Evolutionary conservation across 306 rosid genomes (phyloP), one percentile per base, ranked within the genome.

Genomic region (Acacia melanoxylon): DNA sequence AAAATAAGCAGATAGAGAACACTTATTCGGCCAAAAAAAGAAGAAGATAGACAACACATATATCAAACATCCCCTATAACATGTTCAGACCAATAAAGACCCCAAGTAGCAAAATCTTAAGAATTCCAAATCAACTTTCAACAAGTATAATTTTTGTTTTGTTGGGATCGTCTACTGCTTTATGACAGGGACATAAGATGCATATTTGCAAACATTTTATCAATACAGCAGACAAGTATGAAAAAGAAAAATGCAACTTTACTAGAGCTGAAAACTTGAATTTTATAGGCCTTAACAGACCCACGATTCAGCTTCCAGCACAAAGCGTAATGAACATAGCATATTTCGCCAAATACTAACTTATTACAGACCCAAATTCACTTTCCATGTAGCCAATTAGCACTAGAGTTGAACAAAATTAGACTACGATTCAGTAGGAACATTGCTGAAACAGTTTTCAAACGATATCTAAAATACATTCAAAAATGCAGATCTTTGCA

Each of bases 131-230:
- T 54, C 65, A 76, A 69, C 72, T 44, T 44, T 6, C 51, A 17
- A 54, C 2, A 56, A 75, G 68, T 10, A 48, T 1, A 42, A 24
- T 46, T 11, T n/a, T 66, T 40, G 44, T 75, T 51, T 75, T 27
- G 59, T 27, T 51, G 9, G 29, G 62, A 27, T 8, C 29, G 37
- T 63, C 3, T 52, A 87, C 10, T 13, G 14, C 35, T 42, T 74
- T 75, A 66, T 12, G 59, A 27, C 20, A 25, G 16, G 56, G 27
- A 92, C 71, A 67, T 41, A 33, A 68, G 56, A n/a, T 54, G 48
- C 41, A 63, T 63, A 65, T 65, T 54, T 31, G 15, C 16, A 16
- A 13, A 33, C 56, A n/a, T 54, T 22, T 27, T 68, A 82, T 52
- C 14, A 54, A 75, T 13, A 48, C n/a, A n/a, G n/a, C n/a, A n/a